Conservation (phyloP, 2,329 filamentous ascomycete genomes). For the Fusarium sp. region DNA sequence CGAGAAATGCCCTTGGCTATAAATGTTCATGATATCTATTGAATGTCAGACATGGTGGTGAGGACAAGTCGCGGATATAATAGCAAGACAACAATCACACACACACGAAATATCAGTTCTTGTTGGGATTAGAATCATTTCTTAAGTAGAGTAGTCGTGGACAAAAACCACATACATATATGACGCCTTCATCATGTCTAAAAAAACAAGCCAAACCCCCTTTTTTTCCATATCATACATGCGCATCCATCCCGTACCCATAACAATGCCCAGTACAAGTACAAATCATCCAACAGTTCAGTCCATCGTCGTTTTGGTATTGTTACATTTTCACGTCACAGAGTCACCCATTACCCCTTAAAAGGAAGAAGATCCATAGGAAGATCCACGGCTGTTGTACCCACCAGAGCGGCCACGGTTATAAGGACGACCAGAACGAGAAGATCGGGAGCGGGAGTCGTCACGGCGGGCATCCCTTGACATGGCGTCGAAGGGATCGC, state of each 20-base stretch:
- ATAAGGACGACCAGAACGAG: constrained; percentile 12
- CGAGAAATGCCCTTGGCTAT: neutral
- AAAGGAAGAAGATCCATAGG: constrained; percentile 21
- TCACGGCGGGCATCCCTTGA: neutral
- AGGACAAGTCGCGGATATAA: neutral
- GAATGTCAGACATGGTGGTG: neutral
- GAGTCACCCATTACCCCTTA: constrained; percentile 2
- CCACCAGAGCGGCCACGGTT: constrained; percentile 14
- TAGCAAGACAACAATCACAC: neutral
- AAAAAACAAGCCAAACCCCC: constrained; percentile 32
- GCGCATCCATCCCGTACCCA: constrained; percentile 35
- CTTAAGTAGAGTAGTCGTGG: constrained; percentile 44
- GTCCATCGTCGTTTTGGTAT: constrained; percentile 33
- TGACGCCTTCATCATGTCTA: constrained; percentile 41
- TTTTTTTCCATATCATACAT: constrained; percentile 38
- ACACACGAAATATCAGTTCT: neutral
- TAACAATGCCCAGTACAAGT: constrained; percentile 42
- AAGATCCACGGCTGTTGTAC: neutral
- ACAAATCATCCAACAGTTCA: constrained; percentile 40
- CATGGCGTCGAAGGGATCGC: neutral
- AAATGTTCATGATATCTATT: neutral
- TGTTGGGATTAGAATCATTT: constrained; percentile 35
- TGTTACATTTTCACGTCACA: constrained; percentile 34
- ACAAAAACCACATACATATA: constrained; percentile 35
- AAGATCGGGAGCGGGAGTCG: neutral